Evolutionary conservation across 371 early-diverging fungal species (phyloP).

Genomic region (Mortierella sp.): DNA sequence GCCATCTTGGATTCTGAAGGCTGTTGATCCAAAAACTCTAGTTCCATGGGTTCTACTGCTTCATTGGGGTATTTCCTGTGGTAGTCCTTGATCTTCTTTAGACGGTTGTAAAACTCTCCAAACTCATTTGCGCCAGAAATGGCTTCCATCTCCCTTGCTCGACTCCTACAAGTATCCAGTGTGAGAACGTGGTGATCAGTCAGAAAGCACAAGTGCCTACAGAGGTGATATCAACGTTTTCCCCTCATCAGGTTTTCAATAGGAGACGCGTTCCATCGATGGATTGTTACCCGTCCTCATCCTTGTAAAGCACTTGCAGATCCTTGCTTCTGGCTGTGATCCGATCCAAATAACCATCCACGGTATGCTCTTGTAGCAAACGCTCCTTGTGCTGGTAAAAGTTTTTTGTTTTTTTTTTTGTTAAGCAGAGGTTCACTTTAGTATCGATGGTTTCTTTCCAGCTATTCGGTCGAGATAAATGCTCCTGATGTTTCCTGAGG

Average conservation of each 20-base stretch:
- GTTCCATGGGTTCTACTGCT: conserved; percentile 80
- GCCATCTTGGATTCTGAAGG: conserved; percentile 69
- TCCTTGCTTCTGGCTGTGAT: conserved; percentile 74
- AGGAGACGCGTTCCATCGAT: no score
- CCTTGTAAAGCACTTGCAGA: conserved; percentile 74
- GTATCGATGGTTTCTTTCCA: no score
- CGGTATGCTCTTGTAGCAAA: conserved; percentile 85
- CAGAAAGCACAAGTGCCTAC: neutral
- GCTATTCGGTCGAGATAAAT: no score
- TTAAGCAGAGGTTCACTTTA: neutral
- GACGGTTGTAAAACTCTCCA: conserved; percentile 86
- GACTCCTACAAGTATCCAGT: conserved; percentile 59
- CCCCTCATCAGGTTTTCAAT: no score
- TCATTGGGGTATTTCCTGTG: conserved; percentile 88
- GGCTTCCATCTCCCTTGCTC: conserved; percentile 78
- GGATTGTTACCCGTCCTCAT: conserved; percentile 75
- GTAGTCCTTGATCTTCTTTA: conserved; percentile 85
- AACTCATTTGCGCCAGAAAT: conserved; percentile 81
- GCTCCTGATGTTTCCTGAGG: no score
- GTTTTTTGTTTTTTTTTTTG: neutral
- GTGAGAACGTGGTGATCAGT: neutral
- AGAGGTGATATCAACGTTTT: no score
- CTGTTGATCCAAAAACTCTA: conserved; percentile 73
- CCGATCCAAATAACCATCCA: conserved; percentile 76
- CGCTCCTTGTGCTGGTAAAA: conserved; percentile 76